Evolutionary conservation across 352 stramenopile genomes (phyloP).

Genomic region (Plasmopara muralis): DNA sequence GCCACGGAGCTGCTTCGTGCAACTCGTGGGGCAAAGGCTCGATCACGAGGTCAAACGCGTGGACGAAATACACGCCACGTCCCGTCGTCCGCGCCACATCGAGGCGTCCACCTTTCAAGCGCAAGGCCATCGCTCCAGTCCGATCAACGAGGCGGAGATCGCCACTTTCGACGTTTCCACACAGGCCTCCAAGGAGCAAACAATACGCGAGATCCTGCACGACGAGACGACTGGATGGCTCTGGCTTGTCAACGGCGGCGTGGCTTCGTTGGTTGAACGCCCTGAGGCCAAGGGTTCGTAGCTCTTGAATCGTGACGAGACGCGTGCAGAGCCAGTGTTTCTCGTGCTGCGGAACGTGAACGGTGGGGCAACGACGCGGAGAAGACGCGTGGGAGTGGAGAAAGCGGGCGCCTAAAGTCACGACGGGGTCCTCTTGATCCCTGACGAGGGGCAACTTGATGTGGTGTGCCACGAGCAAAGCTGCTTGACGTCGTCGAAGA

Average conservation of each 20-base stretch:
- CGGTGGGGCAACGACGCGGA: slow-evolving; percentile 8
- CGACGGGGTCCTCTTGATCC: slow-evolving; percentile 1
- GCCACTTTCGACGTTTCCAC: slow-evolving; percentile 28
- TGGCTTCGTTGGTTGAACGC: slow-evolving; percentile 7
- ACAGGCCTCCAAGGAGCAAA: slow-evolving; percentile 28
- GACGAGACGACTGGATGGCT: slow-evolving; percentile 11
- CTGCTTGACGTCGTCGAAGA: slow-evolving; percentile 25
- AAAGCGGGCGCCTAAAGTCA: slow-evolving; percentile 37
- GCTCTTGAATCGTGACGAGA: slow-evolving; percentile 20
- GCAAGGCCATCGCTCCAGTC: slow-evolving; percentile 30
- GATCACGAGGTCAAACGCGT: slow-evolving; percentile 26
- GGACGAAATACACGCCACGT: slow-evolving; percentile 25
- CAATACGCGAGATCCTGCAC: slow-evolving; percentile 28
- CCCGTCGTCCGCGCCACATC: slow-evolving; percentile 4
- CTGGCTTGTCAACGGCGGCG: neutral
- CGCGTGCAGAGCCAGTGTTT: slow-evolving; percentile 10
- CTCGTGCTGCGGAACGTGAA: slow-evolving; percentile 14
- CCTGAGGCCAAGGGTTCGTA: slow-evolving; percentile 12
- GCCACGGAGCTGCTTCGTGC: slow-evolving; percentile 9
- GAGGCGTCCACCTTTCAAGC: slow-evolving; percentile 7
- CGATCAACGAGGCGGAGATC: slow-evolving; percentile 41
- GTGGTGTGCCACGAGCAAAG: slow-evolving; percentile 18
- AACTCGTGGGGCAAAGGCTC: slow-evolving; percentile 14
- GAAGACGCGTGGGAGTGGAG: slow-evolving; percentile 24
- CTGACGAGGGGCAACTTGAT: slow-evolving; percentile 4